A percentile compares a stretch with the other conserved stretches of the same genome.
Conservation (phyloP, 192 early-diverging fungal genomes). For the Chytriomyces confervae region DNA sequence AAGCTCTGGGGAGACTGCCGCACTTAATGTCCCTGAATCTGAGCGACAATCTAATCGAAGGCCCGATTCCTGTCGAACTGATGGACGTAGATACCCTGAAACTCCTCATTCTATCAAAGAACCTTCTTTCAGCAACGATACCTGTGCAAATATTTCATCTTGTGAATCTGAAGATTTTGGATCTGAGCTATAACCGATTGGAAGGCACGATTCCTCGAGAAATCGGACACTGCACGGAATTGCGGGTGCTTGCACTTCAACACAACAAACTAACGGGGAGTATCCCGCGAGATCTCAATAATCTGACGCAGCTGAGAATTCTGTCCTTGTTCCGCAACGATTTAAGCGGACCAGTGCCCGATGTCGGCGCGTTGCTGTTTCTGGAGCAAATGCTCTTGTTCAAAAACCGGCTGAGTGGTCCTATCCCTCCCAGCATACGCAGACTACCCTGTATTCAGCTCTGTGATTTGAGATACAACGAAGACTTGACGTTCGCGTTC, state of each 20-base stretch:
- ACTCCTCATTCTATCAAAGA: neutral
- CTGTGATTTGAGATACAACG: neutral
- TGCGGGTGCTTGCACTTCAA: neutral
- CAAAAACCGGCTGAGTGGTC: neutral
- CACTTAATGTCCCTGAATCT: neutral
- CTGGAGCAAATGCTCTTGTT: neutral
- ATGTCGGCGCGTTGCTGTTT: neutral
- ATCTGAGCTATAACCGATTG: neutral
- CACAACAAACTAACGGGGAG: neutral
- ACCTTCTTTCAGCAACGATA: neutral
- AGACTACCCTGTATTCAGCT: neutral
- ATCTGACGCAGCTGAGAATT: neutral
- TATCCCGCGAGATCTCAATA: neutral
- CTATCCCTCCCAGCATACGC: neutral
- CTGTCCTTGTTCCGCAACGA: neutral
- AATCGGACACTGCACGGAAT: neutral
- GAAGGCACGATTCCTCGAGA: constrained; percentile 1
- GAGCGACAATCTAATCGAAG: neutral
- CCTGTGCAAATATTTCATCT: neutral
- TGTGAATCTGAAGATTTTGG: neutral
- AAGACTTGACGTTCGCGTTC: neutral
- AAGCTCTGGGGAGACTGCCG: neutral
- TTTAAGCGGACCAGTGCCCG: neutral
- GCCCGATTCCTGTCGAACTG: neutral
- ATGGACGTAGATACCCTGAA: neutral